These are phyloP conservation scores for Marasmius fiardii DNA, from an alignment of 1,284 basidiomycete genomes.

Conservation along the genomic window DNA sequence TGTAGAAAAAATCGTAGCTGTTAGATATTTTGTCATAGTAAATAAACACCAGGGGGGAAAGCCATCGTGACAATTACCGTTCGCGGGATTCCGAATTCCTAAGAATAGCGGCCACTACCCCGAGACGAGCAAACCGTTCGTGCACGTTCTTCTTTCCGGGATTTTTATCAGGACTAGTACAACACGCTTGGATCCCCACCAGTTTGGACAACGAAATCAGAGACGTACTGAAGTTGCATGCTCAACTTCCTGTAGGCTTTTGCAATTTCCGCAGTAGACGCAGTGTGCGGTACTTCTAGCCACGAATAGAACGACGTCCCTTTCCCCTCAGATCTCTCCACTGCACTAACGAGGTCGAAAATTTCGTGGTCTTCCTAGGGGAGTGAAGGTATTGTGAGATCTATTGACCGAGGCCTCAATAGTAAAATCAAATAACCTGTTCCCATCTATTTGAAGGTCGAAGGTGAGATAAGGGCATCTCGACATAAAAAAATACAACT, in stretches of 20 bases:
- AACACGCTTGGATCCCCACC: conserved; percentile 10
- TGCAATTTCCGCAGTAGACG: conserved; percentile 70
- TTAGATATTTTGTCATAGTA: not conserved
- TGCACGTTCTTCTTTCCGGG: conserved; percentile 77
- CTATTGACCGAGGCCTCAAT: conserved; percentile 10
- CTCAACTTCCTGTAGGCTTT: conserved; percentile 91
- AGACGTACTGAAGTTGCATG: conserved; percentile 77
- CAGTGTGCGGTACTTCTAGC: conserved; percentile 70
- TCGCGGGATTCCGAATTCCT: conserved; percentile 73
- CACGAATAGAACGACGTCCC: conserved; percentile 90
- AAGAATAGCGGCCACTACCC: conserved; percentile 82
- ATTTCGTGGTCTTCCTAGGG: conserved; percentile 88
- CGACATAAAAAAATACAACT: not conserved
- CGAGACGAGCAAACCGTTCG: conserved; percentile 84
- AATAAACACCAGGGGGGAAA: not conserved
- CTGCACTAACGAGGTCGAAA: conserved; percentile 87
- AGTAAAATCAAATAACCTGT: conserved; percentile 35
- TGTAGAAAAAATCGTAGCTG: conserved; percentile 89
- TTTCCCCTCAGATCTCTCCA: conserved; percentile 84
- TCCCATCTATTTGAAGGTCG: conserved; percentile 38
- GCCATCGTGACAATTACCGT: conserved; percentile 49
- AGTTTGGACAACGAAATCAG: conserved; percentile 2
- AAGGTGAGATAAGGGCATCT: not conserved
- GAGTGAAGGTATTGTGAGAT: conserved; percentile 5
- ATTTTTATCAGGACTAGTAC: conserved; percentile 89